Base-by-base conservation (phyloP, 345 rosid species). In the Aurinia saxatilis region DNA sequence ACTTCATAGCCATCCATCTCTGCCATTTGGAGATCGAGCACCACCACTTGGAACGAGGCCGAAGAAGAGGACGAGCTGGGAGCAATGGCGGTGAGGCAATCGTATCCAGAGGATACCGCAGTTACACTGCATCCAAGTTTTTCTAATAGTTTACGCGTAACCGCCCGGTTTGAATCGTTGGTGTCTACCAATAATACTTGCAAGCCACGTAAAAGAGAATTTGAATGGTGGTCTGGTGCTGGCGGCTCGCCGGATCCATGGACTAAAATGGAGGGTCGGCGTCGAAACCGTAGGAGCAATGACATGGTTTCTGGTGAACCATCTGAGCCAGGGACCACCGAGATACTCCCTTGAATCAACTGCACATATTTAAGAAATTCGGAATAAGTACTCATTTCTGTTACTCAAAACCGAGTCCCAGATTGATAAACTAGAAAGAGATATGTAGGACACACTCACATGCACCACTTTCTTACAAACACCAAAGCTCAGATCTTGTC, bases 331-430 rank as follows among this genome's bases (percentile, higher is more conserved):
- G 83, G 87, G 18, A 80, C 72, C 35, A 79, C 80, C 78, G 88
- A 90, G 66, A 93, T 82, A 67, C 79, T 81, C 53, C 99, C 99
- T 29, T 84, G 95, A 95, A 93, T 93, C 75, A 84, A 41, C 97
- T 93, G 71, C 66, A 59, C 46, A 51, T 1, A 33, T 53, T 45
- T 23, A 6, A 47, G 27, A 18, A 49, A 46, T 0, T 3, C 14
- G 2, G 7, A 12, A 23, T 23, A 13, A 46, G 9, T 16, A 51
- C 19, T 14, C 53, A 10, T 18, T 33, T 33, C 6, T 17, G 23
- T 46, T 4, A 62, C 8, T 34, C 27, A 11, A 29, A 35, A 36
- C 49, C 15, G 11, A 46, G 44, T 38, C 44, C 8, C 10, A 39
- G 9, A 48, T 47, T 21, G 50, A 27, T 15, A 49, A n/a, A 11